Evolutionary conservation across 179 eudicot genomes (phyloP).

Genomic region (Actinidia chinensis): DNA sequence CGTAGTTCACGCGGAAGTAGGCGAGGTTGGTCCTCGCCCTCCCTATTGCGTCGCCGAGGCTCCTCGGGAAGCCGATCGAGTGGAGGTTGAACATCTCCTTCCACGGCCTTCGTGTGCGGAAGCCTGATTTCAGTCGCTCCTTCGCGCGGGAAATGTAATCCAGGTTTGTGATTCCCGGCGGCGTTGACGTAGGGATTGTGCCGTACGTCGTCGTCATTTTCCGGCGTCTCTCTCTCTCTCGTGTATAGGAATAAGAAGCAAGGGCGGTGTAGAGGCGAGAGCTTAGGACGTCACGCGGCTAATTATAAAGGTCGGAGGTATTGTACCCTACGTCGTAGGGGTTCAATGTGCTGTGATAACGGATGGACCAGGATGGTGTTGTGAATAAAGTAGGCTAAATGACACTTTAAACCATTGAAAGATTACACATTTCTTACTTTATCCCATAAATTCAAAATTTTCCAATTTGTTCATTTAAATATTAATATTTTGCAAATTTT

Average conservation of each 20-base stretch:
- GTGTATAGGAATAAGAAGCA: not conserved
- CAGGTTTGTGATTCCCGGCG: not conserved
- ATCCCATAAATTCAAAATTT: no score
- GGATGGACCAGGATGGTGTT: no score
- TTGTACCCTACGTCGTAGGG: no score
- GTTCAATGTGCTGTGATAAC: no score
- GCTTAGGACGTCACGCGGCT: not conserved
- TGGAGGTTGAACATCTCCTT: conserved; percentile 27
- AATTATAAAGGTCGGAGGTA: no score
- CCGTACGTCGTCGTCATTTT: conserved; percentile 8
- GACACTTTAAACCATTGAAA: no score
- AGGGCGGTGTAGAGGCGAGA: no score
- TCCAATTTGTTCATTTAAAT: no score
- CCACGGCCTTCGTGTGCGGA: conserved; percentile 37
- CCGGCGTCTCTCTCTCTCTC: not conserved
- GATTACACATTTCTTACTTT: no score
- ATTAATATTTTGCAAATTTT: no score
- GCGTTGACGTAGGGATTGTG: not conserved
- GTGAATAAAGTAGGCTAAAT: no score
- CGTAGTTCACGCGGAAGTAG: conserved; percentile 38
- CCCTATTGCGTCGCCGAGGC: conserved; percentile 18
- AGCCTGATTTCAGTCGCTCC: conserved; percentile 24
- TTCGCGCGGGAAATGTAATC: conserved; percentile 30
- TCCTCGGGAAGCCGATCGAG: conserved; percentile 16
- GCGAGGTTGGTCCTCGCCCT: conserved; percentile 27